Base-by-base conservation (phyloP, 163 green algal genomes). In the Chlorella variabilis region DNA sequence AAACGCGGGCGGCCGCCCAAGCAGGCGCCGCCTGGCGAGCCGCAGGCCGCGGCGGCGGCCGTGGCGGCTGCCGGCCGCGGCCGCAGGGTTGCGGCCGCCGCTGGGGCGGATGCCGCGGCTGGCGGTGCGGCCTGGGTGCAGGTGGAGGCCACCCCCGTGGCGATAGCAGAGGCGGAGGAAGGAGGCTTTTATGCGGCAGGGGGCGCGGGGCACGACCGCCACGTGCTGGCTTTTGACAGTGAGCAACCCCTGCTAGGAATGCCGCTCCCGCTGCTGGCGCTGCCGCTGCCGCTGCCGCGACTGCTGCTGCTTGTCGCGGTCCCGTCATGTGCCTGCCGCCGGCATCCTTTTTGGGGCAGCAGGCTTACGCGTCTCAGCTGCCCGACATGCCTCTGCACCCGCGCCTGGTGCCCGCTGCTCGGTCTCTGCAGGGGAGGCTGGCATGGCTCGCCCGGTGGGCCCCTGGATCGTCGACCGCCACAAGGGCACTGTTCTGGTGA, bases 401-500 rank as follows among this genome's bases (percentile, higher is more conserved):
- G 45, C 15, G 45, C 45, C 45, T 54, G 8, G 8, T 56, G 34
- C 21, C 34, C 38, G 9, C 20, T 34, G 18, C 36, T 9, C 21
- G 7, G 21, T 17, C 9, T 21, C 34, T 49, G 75, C 75, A 81
- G 75, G 13, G 59, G 45, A 77, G 8, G 21, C 31, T 7, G 38
- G 31, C 20, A 42, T 62, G 25, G 38, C 69, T n/a, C 80, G 67
- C 15, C 80, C 80, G 9, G 49, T 85, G 23, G 80, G 80, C 0
- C 49, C 49, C 51, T 85, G 80, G 80, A 75, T 85, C 0, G 65
- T 11, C 2, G 41, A 76, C 80, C 3, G 0, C 1, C 25, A 45
- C n/a, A 6, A 9, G 18, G 54, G 80, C 20, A 85, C 80, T 0
- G 21, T 81, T 49, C 80, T 75, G 69, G 80, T 77, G 42, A 71